Base-by-base conservation (phyloP, 805 yeast genomes). In the Cephaloascus albidus region DNA sequence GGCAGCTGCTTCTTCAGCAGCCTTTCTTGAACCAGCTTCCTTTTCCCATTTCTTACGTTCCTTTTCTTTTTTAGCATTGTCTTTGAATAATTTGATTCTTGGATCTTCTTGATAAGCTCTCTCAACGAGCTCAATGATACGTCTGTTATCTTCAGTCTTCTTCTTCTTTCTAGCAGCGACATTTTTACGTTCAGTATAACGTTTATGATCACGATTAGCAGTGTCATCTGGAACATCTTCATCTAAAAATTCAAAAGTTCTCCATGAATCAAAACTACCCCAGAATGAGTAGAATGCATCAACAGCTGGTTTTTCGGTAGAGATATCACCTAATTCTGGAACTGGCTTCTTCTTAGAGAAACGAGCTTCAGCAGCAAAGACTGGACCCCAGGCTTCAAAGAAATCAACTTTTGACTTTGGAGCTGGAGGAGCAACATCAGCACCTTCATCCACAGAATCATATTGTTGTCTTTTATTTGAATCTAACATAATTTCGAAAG, bases 211-310 rank as follows among this genome's bases (percentile, higher is more conserved):
- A 76, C 98, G 88, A 81, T 93, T 93, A 45, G 96, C 85, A 42
- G 97, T 85, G 68, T 93, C 98, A 71, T 93, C 98, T 52, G 98
- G 98, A 56, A 89, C 96, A 60, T 93, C 98, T 73, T 93, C 98
- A 60, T 93, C 98, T 63, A 88, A 77, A 71, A 89, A 93, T 70
- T 93, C 98, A 60, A 93, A 93, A 36, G 95, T 74, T 74, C 96
- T 85, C 98, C 98, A 93, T 17, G 97, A 90, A 67, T 93, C 96
- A 50, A 89, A 85, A 63, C 83, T 81, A 64, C 81, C 81, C 84
- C 93, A 93, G 78, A 87, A 90, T 51, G 78, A 75, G 74, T 90
- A 90, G 69, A 95, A 89, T 39, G 69, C 71, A 54, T 85, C 95
- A 45, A 89, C 95, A 43, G 84, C 90, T 40, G 76, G 78, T 70